A percentile compares a stretch with the other conserved stretches of the same genome.
Evolutionary conservation across 2,329 filamentous ascomycete species (phyloP).

Genomic region (Ceratocystis colombiana): DNA sequence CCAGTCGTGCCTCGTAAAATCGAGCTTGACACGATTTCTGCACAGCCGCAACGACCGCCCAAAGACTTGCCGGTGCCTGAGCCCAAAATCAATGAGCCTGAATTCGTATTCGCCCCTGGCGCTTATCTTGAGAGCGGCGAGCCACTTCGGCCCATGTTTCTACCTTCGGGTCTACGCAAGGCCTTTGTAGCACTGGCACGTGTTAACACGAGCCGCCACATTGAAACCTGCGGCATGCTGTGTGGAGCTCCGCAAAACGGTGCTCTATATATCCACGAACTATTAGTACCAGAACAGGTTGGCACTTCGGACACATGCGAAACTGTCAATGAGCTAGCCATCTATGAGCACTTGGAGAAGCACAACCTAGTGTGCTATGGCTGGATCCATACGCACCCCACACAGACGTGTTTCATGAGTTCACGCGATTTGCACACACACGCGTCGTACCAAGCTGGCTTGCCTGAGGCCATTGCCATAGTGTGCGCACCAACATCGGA

Average conservation of each 20-base stretch:
- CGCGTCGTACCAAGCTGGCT: slow-evolving; percentile 88
- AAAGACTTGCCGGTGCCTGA: slow-evolving; percentile 17
- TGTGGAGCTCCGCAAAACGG: slow-evolving; percentile 87
- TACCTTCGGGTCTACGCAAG: slow-evolving; percentile 63
- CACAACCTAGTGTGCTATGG: slow-evolving; percentile 79
- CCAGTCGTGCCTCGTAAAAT: slow-evolving; percentile 17
- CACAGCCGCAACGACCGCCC: slow-evolving; percentile 19
- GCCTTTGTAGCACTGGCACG: slow-evolving; percentile 65
- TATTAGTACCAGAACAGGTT: slow-evolving; percentile 84
- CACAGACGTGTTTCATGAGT: slow-evolving; percentile 96
- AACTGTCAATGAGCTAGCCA: slow-evolving; percentile 71
- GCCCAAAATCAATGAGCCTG: slow-evolving; percentile 37
- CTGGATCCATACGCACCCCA: slow-evolving; percentile 97
- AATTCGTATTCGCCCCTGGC: slow-evolving; percentile 70
- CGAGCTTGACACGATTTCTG: slow-evolving; percentile 14
- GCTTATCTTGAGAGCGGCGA: slow-evolving; percentile 84
- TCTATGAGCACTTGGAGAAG: slow-evolving; percentile 81
- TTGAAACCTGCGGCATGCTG: slow-evolving; percentile 92
- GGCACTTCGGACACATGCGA: slow-evolving; percentile 91
- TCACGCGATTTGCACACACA: slow-evolving; percentile 89
- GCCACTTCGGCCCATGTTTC: slow-evolving; percentile 76
- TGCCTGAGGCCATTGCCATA: slow-evolving; percentile 91
- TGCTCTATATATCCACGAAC: slow-evolving; percentile 77
- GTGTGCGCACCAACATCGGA: slow-evolving; percentile 80
- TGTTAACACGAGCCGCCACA: slow-evolving; percentile 65